Conservation (phyloP, 2,329 filamentous ascomycete genomes). For the Chaetothyriales sp. region DNA sequence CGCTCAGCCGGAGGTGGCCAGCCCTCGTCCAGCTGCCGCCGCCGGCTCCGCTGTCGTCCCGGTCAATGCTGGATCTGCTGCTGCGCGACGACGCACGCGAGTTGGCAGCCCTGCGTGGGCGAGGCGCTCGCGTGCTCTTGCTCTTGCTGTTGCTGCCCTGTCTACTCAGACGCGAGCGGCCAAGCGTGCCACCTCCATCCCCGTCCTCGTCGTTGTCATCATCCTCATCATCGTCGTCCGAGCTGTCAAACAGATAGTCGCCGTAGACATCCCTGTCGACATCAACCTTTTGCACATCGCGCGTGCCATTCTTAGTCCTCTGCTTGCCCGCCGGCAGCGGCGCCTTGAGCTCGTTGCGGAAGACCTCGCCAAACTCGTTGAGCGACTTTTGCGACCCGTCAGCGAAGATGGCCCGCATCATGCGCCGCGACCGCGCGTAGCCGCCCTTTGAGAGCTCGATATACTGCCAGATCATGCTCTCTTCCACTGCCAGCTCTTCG, state of each 20-base stretch:
- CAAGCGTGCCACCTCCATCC: not conserved
- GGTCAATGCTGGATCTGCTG: slow-evolving; percentile 6
- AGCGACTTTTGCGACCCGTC: slow-evolving; percentile 25
- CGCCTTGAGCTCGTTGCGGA: slow-evolving; percentile 30
- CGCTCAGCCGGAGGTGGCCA: slow-evolving; percentile 7
- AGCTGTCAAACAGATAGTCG: slow-evolving; percentile 28
- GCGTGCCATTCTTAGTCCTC: slow-evolving; percentile 26
- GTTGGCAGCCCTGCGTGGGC: slow-evolving; percentile 19
- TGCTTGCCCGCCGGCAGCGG: slow-evolving; percentile 16
- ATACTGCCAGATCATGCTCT: slow-evolving; percentile 31
- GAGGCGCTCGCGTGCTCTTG: slow-evolving; percentile 1
- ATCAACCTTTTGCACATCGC: slow-evolving; percentile 23
- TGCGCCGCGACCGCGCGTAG: slow-evolving; percentile 26
- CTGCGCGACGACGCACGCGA: slow-evolving; percentile 5
- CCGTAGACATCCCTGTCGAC: slow-evolving; percentile 32
- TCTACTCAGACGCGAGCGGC: not conserved
- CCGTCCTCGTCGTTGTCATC: slow-evolving; percentile 2
- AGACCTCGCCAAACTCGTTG: slow-evolving; percentile 32
- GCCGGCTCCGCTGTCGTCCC: slow-evolving; percentile 8
- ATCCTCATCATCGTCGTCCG: slow-evolving; percentile 23
- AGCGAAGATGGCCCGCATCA: slow-evolving; percentile 33
- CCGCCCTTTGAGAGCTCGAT: slow-evolving; percentile 21
- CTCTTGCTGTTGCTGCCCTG: not conserved
- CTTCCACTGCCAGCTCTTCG: slow-evolving; percentile 16
- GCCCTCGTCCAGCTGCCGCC: slow-evolving; percentile 7